Evolutionary conservation across 2,329 filamentous ascomycete genomes (phyloP), one percentile per base, ranked within the genome.

Genomic region (Metarhizium robertsii): DNA sequence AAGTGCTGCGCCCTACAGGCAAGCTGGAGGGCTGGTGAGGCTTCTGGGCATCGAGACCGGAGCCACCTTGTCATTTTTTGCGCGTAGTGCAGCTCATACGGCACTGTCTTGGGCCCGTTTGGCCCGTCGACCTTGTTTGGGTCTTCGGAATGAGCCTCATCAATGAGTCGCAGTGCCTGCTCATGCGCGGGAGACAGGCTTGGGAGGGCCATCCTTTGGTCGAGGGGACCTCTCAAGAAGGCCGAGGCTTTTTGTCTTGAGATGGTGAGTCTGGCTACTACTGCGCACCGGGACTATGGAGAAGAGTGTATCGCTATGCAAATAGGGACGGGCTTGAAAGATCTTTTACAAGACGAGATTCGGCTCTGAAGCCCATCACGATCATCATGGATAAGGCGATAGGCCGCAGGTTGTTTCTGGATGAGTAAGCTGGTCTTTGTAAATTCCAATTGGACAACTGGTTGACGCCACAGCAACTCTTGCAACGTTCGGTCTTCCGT

Each of bases 1-100:
- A 95, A 88, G 70, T 95, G 90, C 69, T 95, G 90, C 11, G 89
- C 90, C 61, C 89, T 85, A 61, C 91, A 87, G 18, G 90, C 90
- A 50, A 94, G 77, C 59, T 83, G 83, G 54, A 95, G 76, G 29
- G 81, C 71, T 1, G 85, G 84, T 2, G 86, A 83, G 1, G 89
- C 84, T 32, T 75, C 62, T 0, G 88, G 83, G 8, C 72, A 71
- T 59, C 84, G 81, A 16, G 78, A 71, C 8, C 75, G 67, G 36
- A 95, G 84, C 78, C 88, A 94, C 36, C 75, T 72, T 52, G 86
- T 90, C 86, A 92, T 92, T 69, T 90, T 84, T 52, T 79, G 78
- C 6, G 90, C 88, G 67, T 95, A 95, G 73, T 90, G 84, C 1
- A 92, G 83, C 71, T 95, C 90, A 71, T 90, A 91, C 1, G 89